Evolutionary conservation across 2,329 filamentous ascomycete species (phyloP).

Genomic region (Phyllosticta capitalensis): DNA sequence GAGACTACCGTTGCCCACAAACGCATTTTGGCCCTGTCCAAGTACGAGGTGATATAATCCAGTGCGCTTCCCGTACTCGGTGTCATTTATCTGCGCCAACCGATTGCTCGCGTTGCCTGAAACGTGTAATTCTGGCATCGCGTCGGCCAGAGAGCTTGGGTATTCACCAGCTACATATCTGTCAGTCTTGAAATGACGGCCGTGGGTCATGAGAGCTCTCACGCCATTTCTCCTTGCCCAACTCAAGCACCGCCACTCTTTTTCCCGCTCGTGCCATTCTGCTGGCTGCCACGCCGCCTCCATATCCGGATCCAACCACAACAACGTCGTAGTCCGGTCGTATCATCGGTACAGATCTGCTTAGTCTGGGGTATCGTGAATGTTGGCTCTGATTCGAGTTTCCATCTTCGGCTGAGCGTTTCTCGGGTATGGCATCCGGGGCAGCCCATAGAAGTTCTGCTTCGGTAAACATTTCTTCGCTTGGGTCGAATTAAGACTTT

Average conservation of each 20-base stretch:
- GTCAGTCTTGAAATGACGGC: background rate
- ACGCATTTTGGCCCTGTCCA: conserved; percentile 54
- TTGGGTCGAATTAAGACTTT: background rate
- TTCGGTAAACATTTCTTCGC: background rate
- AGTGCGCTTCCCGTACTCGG: conserved; percentile 45
- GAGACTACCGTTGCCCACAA: conserved; percentile 46
- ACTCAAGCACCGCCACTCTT: conserved; percentile 55
- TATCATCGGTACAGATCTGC: conserved; percentile 47
- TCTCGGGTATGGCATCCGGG: background rate
- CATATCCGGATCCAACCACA: conserved; percentile 61
- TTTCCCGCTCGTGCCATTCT: conserved; percentile 53
- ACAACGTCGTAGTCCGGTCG: conserved; percentile 53
- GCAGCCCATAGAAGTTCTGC: background rate
- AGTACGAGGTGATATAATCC: conserved; percentile 55
- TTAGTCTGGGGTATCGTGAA: conserved; percentile 2
- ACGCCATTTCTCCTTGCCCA: conserved; percentile 55
- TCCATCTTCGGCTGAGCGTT: background rate
- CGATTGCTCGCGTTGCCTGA: conserved; percentile 45
- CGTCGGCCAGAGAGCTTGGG: conserved; percentile 40
- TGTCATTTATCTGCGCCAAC: conserved; percentile 32
- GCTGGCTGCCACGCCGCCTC: conserved; percentile 55
- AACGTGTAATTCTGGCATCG: conserved; percentile 45
- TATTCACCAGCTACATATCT: conserved; percentile 45
- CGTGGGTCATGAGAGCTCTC: conserved; percentile 4
- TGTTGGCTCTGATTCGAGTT: background rate